Base-by-base conservation (phyloP, 2,329 filamentous ascomycete genomes). In the Curvularia sp. region DNA sequence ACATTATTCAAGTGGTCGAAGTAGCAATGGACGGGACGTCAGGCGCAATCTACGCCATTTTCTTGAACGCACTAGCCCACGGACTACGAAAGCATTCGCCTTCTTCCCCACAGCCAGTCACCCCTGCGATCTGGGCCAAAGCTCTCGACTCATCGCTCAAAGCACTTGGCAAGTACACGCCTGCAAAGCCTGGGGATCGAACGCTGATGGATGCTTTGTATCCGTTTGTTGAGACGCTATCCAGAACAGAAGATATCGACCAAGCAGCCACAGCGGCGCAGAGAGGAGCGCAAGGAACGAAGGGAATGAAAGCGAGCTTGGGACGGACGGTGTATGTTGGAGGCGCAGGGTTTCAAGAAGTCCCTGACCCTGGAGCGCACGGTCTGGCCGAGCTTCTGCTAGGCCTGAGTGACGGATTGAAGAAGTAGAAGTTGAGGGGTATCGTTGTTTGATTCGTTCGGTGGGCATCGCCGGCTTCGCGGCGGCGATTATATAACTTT, bases 151-250 rank as follows among this genome's bases (percentile, higher is more conserved):
- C 87, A 66, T 91, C 92, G 52, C 86, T 89, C 43, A 62, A 74
- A 42, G 60, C 74, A 28, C 81, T 99, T 56, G 85, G 83, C 34
- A 90, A 84, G 72, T 98, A 98, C 77, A 99, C 95, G 1, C 93
- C 94, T 0, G 95, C 95, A 0, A 87, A 89, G 52, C 89, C 90
- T 0, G 95, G 95, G 27, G 95, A 99, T 75, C 85, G 95, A 49
- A 99, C 95, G 0, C 80, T 98, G 34, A 86, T 98, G 32, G 95
- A 99, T 78, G 93, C 94, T 1, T 81, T 99, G 49, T 86, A 91
- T 61, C 95, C 95, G 1, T 99, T 98, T 74, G 88, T 96, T 50
- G 85, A 92, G 42, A 86, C 84, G 3, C 83, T 98, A 2, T 82
- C 79, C 6, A 78, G 84, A 70, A 88, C 87, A 0, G 86, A 86